These are phyloP conservation scores for Irineochytrium annulatum DNA, from an alignment of 192 early-diverging fungal genomes.

Conservation along the genomic window DNA sequence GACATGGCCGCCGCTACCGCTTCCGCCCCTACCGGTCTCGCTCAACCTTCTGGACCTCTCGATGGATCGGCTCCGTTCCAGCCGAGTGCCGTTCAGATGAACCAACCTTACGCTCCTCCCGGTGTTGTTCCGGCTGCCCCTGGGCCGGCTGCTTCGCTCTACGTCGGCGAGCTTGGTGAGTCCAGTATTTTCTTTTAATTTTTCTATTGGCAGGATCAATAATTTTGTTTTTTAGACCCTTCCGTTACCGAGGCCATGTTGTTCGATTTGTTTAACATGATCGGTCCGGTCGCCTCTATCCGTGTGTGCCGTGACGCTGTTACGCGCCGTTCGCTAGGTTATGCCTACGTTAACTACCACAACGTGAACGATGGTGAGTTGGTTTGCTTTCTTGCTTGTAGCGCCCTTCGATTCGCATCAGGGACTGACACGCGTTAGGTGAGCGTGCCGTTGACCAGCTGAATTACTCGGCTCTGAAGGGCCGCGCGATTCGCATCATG, in stretches of 20 bases:
- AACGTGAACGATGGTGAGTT: constrained; percentile 69
- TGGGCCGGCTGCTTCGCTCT: constrained; percentile 53
- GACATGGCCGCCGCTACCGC: constrained; percentile 41
- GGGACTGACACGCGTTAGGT: no score
- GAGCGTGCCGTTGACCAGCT: constrained; percentile 89
- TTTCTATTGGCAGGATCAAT: neutral
- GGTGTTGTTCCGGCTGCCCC: constrained; percentile 19
- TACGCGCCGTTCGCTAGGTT: constrained; percentile 92
- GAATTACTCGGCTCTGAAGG: constrained; percentile 96
- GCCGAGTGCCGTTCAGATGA: constrained; percentile 45
- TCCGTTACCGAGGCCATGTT: constrained; percentile 96
- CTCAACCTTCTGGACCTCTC: constrained; percentile 34
- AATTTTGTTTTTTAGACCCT: constrained; percentile 54
- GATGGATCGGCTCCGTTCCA: constrained; percentile 7
- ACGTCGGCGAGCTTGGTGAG: constrained; percentile 89
- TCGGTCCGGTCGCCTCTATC: constrained; percentile 93
- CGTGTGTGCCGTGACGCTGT: constrained; percentile 98
- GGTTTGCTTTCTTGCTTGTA: constrained; percentile 14
- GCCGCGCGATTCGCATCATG: constrained; percentile 97
- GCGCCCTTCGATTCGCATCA: no score
- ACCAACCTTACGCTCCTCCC: constrained; percentile 40
- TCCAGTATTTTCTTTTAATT: constrained; percentile 8
- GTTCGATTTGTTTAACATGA: constrained; percentile 94
- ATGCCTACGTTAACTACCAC: constrained; percentile 99
- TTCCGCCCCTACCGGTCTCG: constrained; percentile 27